A percentile compares a stretch with the other conserved stretches of the same genome.
These are phyloP conservation scores for Hypoxylon rickii DNA, from an alignment of 495 filamentous ascomycete species.

Conservation along the genomic window DNA sequence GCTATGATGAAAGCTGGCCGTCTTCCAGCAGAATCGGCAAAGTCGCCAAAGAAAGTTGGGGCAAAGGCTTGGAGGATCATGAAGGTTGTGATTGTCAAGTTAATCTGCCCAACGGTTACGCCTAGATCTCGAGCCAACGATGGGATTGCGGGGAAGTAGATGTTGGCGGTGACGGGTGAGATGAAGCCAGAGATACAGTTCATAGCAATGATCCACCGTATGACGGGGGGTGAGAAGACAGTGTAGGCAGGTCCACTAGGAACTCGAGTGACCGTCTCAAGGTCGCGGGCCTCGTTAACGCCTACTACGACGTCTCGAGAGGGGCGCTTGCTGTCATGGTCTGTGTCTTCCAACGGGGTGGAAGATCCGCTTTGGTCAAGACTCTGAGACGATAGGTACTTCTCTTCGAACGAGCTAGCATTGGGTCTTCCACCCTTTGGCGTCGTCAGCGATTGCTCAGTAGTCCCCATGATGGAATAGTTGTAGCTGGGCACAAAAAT, in stretches of 20 bases:
- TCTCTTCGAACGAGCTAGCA: slow-evolving; percentile 13
- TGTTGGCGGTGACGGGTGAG: slow-evolving; percentile 75
- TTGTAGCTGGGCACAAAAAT: not conserved
- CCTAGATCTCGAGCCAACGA: slow-evolving; percentile 58
- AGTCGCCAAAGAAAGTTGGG: slow-evolving; percentile 63
- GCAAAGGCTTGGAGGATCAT: slow-evolving; percentile 66
- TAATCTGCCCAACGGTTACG: slow-evolving; percentile 64
- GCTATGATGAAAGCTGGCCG: slow-evolving; percentile 62
- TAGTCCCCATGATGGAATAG: slow-evolving; percentile 2
- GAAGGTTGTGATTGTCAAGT: slow-evolving; percentile 69
- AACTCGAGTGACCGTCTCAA: slow-evolving; percentile 40
- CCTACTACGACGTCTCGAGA: slow-evolving; percentile 8
- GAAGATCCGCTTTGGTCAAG: slow-evolving; percentile 1
- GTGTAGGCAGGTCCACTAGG: slow-evolving; percentile 54
- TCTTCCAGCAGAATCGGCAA: slow-evolving; percentile 63
- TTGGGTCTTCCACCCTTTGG: slow-evolving; percentile 5
- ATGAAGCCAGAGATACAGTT: slow-evolving; percentile 68
- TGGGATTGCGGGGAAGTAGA: slow-evolving; percentile 77
- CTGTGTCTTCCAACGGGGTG: slow-evolving; percentile 4
- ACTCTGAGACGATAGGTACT: slow-evolving; percentile 4
- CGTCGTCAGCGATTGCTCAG: slow-evolving; percentile 10
- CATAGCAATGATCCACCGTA: slow-evolving; percentile 67
- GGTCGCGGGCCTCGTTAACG: slow-evolving; percentile 20
- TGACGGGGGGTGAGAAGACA: slow-evolving; percentile 60
- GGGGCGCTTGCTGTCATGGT: slow-evolving; percentile 7